Evolutionary conservation across 2,329 filamentous ascomycete species (phyloP).

Genomic region (Cladosporium phlei): DNA sequence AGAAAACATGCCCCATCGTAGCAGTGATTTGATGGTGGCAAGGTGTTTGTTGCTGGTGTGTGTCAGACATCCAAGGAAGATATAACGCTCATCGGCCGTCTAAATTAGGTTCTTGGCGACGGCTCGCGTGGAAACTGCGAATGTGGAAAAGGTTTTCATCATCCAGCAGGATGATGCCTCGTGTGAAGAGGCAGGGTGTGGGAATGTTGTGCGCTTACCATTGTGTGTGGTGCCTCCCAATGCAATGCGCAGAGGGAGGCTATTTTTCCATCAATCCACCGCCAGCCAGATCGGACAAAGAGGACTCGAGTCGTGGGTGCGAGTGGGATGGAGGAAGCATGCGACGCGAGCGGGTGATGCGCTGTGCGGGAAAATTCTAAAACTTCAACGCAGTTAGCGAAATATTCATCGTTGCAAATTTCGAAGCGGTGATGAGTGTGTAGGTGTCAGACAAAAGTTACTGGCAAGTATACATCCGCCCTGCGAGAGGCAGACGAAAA

Average conservation of each 20-base stretch:
- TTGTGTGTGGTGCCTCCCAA: constrained; percentile 13
- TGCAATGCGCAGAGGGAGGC: constrained; percentile 1
- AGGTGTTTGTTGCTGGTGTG: constrained; percentile 9
- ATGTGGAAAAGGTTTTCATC: constrained; percentile 58
- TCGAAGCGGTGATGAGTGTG: constrained; percentile 3
- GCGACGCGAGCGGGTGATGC: no score
- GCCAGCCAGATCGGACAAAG: neutral
- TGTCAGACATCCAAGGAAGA: constrained; percentile 33
- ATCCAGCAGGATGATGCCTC: constrained; percentile 21
- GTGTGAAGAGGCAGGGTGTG: constrained; percentile 1
- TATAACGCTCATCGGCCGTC: constrained; percentile 27
- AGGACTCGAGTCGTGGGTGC: neutral
- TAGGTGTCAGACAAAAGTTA: constrained; percentile 71
- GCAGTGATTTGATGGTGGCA: constrained; percentile 10
- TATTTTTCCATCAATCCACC: neutral
- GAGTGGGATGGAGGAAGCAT: neutral
- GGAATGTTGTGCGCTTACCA: constrained; percentile 10
- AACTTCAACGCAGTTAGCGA: constrained; percentile 5
- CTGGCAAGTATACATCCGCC: constrained; percentile 84
- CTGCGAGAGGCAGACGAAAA: constrained; percentile 61
- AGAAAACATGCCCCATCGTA: constrained; percentile 11
- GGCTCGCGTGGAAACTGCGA: constrained; percentile 78
- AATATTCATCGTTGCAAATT: neutral
- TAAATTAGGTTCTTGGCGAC: constrained; percentile 37
- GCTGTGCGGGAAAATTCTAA: no score